Base-by-base conservation (phyloP, 2,329 filamentous ascomycete species). In the Venturia carpophila region DNA sequence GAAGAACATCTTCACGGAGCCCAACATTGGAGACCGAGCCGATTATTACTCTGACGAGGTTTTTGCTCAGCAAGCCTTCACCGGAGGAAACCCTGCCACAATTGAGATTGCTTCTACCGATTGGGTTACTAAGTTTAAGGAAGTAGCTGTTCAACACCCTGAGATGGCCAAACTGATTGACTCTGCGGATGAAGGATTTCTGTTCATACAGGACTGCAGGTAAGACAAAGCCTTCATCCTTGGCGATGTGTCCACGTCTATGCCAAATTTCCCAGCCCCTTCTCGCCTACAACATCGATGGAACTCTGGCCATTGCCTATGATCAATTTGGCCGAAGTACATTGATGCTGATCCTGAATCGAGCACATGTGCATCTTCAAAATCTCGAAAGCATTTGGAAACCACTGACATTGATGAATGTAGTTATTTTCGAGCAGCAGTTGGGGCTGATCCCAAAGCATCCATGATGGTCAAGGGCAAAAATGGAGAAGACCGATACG, bases 51-150 rank as follows among this genome's bases (percentile, higher is more conserved):
- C 73, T 19, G 78, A 80, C 65, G 72, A 75, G 3, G 72, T 77
- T 21, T 80, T 80, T 60, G 78, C 78, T 2, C 75, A 80, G 52
- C 78, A 80, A 70, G 74, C 74, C 13, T 76, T 80, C 62, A 79
- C 75, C 0, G 79, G 79, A 3, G 73, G 74, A 43, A 80, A 80
- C 68, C 79, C 79, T 0, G 76, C 75, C 1, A 80, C 78, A 10
- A 78, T 80, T 66, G 71, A 66, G 62, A 64, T 66, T 24, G 74
- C 75, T 1, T 56, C 49, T 5, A 71, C 73, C 4, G 52, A 71
- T 30, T 73, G 74, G 66, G 68, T 78, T 64, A 58, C 70, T 19
- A 73, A 74, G 58, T 79, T 78, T 66, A 68, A 72, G 7, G 71
- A 71, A 9, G 73, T 74, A 0, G 77, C 78, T 4, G 69, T 71